Conservation (phyloP, 495 filamentous ascomycete species). For the Annulohypoxylon stygium region DNA sequence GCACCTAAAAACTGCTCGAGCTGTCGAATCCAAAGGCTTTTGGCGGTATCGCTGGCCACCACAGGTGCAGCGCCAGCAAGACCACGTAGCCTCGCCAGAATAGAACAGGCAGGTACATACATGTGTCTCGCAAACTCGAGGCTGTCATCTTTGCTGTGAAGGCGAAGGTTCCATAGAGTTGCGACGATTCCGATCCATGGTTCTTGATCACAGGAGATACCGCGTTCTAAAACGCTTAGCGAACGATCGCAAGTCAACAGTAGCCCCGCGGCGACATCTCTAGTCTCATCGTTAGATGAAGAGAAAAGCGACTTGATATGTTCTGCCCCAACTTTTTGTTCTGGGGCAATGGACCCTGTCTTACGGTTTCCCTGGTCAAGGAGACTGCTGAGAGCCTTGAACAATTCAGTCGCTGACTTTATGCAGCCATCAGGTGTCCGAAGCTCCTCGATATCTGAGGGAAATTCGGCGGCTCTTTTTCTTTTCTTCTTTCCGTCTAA, state of each 20-base stretch:
- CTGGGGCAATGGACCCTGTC: slow-evolving; percentile 23
- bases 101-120: slow-evolving; percentile 47
- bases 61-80: slow-evolving; percentile 32
- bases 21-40: slow-evolving; percentile 52
- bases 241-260: slow-evolving; percentile 55
- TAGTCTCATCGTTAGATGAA: slow-evolving; percentile 55
- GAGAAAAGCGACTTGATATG: slow-evolving; percentile 64
- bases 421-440: slow-evolving; percentile 52
- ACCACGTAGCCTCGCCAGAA: slow-evolving; percentile 54
- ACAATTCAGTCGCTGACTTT: slow-evolving; percentile 55
- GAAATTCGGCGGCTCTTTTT: slow-evolving; percentile 49
- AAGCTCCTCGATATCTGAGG: slow-evolving; percentile 52
- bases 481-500: slow-evolving; percentile 52
- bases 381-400: slow-evolving; percentile 55
- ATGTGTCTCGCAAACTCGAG: slow-evolving; percentile 58
- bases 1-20: slow-evolving; percentile 75
- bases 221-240: slow-evolving; percentile 43
- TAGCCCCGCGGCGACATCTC: slow-evolving; percentile 54
- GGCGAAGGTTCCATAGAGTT: slow-evolving; percentile 60
- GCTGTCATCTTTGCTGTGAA: slow-evolving; percentile 55
- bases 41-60: slow-evolving; percentile 28
- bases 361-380: slow-evolving; percentile 42
- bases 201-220: slow-evolving; percentile 46
- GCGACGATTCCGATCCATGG: slow-evolving; percentile 57
- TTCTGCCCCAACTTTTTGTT: slow-evolving; percentile 57